Conservation (phyloP, 208 protist species). For the Trypanosoma conorhini region DNA sequence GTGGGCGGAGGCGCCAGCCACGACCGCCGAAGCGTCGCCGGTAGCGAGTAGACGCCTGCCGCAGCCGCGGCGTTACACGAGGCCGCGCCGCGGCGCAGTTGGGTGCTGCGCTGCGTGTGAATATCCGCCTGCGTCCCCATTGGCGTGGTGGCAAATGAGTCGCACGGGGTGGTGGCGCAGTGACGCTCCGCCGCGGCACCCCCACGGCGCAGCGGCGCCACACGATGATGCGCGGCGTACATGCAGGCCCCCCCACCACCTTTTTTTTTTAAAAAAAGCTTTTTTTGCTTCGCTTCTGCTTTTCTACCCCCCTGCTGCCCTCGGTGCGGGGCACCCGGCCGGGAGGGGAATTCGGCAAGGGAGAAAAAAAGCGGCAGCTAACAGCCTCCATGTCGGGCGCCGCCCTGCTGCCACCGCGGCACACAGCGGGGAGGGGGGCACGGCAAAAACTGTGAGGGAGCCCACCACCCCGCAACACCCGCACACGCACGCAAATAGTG, state of each 20-base stretch:
- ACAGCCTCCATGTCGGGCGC: background rate
- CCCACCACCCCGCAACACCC: no score
- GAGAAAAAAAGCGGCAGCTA: background rate
- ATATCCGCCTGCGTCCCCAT: background rate
- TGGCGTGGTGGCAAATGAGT: background rate
- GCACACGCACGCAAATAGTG: no score
- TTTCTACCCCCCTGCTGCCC: no score
- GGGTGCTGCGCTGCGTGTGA: background rate
- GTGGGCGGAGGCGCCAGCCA: constrained; percentile 1
- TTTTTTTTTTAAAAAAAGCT: background rate
- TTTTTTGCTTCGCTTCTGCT: background rate
- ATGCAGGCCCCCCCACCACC: constrained; percentile 4
- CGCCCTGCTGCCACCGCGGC: no score
- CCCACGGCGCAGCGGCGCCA: constrained; percentile 19
- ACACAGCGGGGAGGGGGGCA: no score
- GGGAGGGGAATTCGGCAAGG: background rate
- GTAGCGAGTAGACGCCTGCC: background rate
- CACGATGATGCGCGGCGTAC: constrained; percentile 26
- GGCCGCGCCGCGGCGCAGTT: background rate
- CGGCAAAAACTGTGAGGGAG: no score
- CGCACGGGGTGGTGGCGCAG: background rate
- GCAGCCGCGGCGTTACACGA: background rate
- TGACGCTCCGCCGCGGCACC: background rate
- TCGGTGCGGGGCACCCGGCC: background rate
- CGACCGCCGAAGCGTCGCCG: constrained; percentile 8